A percentile compares a stretch with the other conserved stretches of the same genome.
Evolutionary conservation across 176 grass and related monocot species (phyloP).

Genomic region (Poa annua): DNA sequence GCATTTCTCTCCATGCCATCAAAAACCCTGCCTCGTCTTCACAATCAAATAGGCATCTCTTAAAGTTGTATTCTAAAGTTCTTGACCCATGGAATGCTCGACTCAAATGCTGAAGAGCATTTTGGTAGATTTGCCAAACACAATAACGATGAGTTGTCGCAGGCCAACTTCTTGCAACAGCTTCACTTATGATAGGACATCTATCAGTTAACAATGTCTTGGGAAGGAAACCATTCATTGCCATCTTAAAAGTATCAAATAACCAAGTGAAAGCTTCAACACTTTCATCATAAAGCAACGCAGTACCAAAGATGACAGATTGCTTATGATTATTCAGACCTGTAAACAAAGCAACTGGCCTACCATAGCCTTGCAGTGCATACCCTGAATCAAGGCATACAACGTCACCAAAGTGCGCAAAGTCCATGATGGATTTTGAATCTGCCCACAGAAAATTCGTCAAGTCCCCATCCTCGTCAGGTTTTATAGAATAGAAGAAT

Average conservation of each 20-base stretch:
- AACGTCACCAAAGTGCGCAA: conserved; percentile 78
- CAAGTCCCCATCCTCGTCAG: conserved; percentile 75
- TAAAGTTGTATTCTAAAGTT: conserved; percentile 76
- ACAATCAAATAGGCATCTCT: conserved; percentile 86
- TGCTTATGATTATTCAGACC: conserved; percentile 95
- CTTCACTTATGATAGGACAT: conserved; percentile 58
- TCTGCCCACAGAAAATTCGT: conserved; percentile 81
- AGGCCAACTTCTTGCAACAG: conserved; percentile 56
- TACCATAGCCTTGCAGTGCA: conserved; percentile 63
- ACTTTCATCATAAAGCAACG: conserved; percentile 82
- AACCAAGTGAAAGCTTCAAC: conserved; percentile 75
- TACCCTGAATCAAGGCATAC: conserved; percentile 92
- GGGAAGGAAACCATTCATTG: conserved; percentile 73
- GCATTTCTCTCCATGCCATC: conserved; percentile 74
- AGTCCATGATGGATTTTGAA: conserved; percentile 81
- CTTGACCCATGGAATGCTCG: conserved; percentile 91
- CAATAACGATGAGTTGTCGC: conserved; percentile 69
- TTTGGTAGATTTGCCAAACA: conserved; percentile 95
- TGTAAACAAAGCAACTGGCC: conserved; percentile 78
- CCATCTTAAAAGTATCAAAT: conserved; percentile 85
- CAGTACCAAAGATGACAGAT: conserved; percentile 86
- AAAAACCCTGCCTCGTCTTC: conserved; percentile 83
- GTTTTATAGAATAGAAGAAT: conserved; percentile 76
- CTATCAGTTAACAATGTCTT: conserved; percentile 85
- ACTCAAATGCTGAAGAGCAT: conserved; percentile 72